phyloP scores from a whole-genome alignment of 2,329 filamentous ascomycete species.

The Drechslera avenae region DNA sequence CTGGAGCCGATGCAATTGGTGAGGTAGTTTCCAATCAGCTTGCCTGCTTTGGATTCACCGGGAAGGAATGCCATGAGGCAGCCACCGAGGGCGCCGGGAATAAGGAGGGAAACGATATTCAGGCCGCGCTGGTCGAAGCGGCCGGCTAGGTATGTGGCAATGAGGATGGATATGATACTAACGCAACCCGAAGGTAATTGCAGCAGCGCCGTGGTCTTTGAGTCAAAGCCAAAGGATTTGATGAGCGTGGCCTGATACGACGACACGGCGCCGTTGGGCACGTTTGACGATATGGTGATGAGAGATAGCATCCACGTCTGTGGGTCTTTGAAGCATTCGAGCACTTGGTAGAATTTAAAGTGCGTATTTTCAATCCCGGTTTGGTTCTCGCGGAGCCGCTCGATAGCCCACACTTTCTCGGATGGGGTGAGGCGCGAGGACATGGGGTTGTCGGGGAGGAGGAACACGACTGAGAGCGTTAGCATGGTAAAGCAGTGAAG shows the following conservation, averaged over 20 bases:
- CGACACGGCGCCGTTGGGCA: conserved; percentile 49
- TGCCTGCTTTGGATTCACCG: conserved; percentile 16
- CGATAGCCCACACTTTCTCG: conserved; percentile 39
- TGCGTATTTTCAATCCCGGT: conserved; percentile 58
- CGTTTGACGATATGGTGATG: conserved; percentile 36
- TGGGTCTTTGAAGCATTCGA: conserved; percentile 54
- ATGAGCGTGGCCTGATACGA: conserved; percentile 39
- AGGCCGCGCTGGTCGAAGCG: conserved; percentile 31
- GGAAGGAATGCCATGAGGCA: conserved; percentile 32
- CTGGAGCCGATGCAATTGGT: conserved; percentile 50
- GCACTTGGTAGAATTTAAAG: conserved; percentile 53
- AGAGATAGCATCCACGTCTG: conserved; percentile 46
- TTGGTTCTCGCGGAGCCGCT: conserved; percentile 53
- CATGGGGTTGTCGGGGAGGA: conserved; percentile 58
- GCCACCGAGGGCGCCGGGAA: conserved; percentile 29
- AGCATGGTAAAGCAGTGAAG: neutral
- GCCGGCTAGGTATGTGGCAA: conserved; percentile 30
- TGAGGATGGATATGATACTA: conserved; percentile 30
- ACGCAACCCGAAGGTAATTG: conserved; percentile 33
- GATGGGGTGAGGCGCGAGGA: conserved; percentile 23
- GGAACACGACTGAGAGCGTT: conserved; percentile 51
- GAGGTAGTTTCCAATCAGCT: conserved; percentile 51
- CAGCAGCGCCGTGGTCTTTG: conserved; percentile 40
- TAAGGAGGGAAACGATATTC: conserved; percentile 22
- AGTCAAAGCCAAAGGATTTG: conserved; percentile 46